phyloP scores from a whole-genome alignment of 2,329 filamentous ascomycete genomes.

The Alternaria alternata region DNA sequence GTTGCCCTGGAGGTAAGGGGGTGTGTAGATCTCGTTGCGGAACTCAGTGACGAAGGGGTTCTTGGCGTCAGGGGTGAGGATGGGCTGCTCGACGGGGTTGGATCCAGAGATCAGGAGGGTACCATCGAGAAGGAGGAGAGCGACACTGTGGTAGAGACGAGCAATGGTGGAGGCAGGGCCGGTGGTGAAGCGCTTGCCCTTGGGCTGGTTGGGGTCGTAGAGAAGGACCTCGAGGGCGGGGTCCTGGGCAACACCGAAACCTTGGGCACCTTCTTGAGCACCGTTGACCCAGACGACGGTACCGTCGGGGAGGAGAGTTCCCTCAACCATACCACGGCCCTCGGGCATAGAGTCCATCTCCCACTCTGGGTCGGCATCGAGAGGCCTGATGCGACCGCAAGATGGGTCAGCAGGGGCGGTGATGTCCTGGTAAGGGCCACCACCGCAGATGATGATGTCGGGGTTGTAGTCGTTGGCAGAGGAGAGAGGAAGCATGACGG shows the following conservation, averaged over 20 bases:
- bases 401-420: slow-evolving; percentile 66
- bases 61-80: slow-evolving; percentile 55
- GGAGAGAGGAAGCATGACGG: slow-evolving; percentile 63
- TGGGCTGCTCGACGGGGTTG: slow-evolving; percentile 67
- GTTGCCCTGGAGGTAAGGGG: slow-evolving; percentile 65
- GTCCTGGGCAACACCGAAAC: slow-evolving; percentile 64
- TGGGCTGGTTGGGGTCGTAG: slow-evolving; percentile 63
- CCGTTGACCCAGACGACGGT: slow-evolving; percentile 71
- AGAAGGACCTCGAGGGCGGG: slow-evolving; percentile 66
- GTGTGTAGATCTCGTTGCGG: slow-evolving; percentile 68
- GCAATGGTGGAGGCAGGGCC: slow-evolving; percentile 55
- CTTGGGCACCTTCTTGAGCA: slow-evolving; percentile 65
- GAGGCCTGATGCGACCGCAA: slow-evolving; percentile 65
- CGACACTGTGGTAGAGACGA: slow-evolving; percentile 67
- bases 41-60: slow-evolving; percentile 67
- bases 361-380: slow-evolving; percentile 60
- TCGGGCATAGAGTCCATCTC: slow-evolving; percentile 67
- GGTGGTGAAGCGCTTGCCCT: slow-evolving; percentile 61
- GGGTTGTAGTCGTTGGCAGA: slow-evolving; percentile 62
- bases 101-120: slow-evolving; percentile 67
- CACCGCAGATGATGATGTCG: slow-evolving; percentile 66
- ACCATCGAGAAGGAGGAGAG: slow-evolving; percentile 66
- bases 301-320: slow-evolving; percentile 66
- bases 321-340: slow-evolving; percentile 68
- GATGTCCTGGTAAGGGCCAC: slow-evolving; percentile 67